Evolutionary conservation across 2,329 filamentous ascomycete genomes (phyloP), one percentile per base, ranked within the genome.

Genomic region (Metarhizium sp.): DNA sequence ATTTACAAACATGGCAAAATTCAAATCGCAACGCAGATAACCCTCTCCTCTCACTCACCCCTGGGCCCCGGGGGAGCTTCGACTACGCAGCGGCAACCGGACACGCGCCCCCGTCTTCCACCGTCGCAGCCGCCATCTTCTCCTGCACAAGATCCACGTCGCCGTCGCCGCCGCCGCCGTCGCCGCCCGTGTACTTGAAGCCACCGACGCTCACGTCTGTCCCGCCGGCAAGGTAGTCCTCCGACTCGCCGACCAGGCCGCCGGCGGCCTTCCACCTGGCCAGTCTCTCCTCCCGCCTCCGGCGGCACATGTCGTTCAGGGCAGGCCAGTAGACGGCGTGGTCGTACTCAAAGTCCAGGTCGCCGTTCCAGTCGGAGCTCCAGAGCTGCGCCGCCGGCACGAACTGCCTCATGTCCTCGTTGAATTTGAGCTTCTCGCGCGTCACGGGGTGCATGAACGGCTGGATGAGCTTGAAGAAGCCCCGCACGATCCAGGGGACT

Each of bases 381-480:
- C 90, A 88, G 53, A 99, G 81, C 69, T 97, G 92, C 64, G 86
- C 78, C 7, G 84, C 72, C 5, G 91, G 91, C 20, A 99, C 87
- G 69, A 91, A 90, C 62, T 88, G 77, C 62, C 79, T 80, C 76
- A 96, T 85, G 67, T 95, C 88, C 70, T 96, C 91, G 76, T 97
- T 96, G 79, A 96, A 96, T 75, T 94, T 95, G 75, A 99, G 85
- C 78, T 99, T 99, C 66, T 94, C 85, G 57, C 88, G 85, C 10
- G 94, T 99, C 64, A 92, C 76, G 7, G 94, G 94, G 71, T 99
- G 94, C 73, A 99, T 96, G 73, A 99, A 96, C 43, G 92, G 91
- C 4, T 85, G 91, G 73, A 99, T 92, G 64, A 96, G 76, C 73
- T 95, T 96, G 80, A 97, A 95, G 79, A 99, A 99, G 52, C 88